phyloP scores from a whole-genome alignment of 805 yeast species.

The Hanseniaspora taiwanica region DNA sequence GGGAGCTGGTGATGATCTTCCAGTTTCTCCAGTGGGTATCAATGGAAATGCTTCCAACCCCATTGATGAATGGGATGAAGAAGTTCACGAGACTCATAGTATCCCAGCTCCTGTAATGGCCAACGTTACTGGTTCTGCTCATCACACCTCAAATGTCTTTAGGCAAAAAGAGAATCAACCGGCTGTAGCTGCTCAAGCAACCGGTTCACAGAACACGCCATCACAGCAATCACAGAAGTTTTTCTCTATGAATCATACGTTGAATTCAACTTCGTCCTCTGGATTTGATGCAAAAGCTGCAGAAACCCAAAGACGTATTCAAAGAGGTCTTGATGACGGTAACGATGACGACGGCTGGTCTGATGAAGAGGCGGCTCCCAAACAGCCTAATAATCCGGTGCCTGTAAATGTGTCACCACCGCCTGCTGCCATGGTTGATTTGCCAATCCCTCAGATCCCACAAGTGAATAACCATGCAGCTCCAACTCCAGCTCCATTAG shows the following conservation, averaged over 20 bases:
- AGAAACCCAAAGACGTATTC: constrained; percentile 60
- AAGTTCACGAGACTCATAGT: not conserved
- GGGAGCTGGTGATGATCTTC: constrained; percentile 12
- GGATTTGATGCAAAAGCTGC: constrained; percentile 43
- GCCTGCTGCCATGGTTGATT: constrained; percentile 8
- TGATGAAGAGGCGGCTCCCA: constrained; percentile 5
- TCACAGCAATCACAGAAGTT: too few species aligned
- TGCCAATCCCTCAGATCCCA: constrained; percentile 6
- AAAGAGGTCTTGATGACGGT: constrained; percentile 34
- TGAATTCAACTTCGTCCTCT: constrained; percentile 11
- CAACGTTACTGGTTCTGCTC: constrained; percentile 8
- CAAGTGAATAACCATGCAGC: constrained; percentile 7
- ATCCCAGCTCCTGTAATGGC: constrained; percentile 5
- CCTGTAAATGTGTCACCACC: constrained; percentile 1
- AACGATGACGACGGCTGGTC: constrained; percentile 13
- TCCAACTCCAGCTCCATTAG: constrained; percentile 16
- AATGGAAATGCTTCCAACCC: too few species aligned
- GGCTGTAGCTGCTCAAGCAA: too few species aligned
- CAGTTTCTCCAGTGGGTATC: constrained; percentile 4
- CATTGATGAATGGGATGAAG: constrained; percentile 2
- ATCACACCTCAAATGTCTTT: constrained; percentile 38
- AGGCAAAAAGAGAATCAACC: too few species aligned
- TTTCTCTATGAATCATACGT: too few species aligned
- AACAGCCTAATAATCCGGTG: too few species aligned
- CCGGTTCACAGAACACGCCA: too few species aligned